Evolutionary conservation across 306 rosid species (phyloP), one percentile per base, ranked within the genome.

Genomic region (Pterocarpus macrocarpus): DNA sequence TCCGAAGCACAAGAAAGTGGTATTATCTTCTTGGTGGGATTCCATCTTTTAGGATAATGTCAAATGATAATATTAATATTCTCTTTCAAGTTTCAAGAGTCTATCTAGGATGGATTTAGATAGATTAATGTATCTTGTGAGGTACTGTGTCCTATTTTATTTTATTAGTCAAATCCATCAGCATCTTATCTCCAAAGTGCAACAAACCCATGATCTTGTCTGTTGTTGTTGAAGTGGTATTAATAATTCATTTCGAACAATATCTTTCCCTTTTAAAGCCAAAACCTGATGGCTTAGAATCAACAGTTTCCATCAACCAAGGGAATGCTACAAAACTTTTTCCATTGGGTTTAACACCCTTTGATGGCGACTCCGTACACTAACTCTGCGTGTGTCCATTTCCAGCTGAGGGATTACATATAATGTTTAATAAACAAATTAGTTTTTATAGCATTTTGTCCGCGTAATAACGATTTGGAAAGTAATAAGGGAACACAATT

Each of bases 201-300:
- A 83, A 73, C 83, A 83, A 88, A 81, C 86, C 45, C 41, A 74
- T 63, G 84, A 78, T 85, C 78, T 69, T 82, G 82, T 73, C 89
- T 83, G 89, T 71, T 52, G 89, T 82, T 82, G 75, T 58, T 35
- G 56, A 66, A 81, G 73, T 71, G 63, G 15, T 2, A 47, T 72
- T 72, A 81, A 76, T 64, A 80, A 85, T 78, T 62, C 41, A 78
- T 78, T 78, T 71, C 35, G 49, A 47, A 41, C 76, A 30, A 66
- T 44, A 70, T 11, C 7, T 73, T 44, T 50, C 33, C 69, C 35
- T 52, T 57, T 63, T 8, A 47, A 71, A 80, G 85, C 39, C 67
- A 80, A 77, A 80, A 57, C 80, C 75, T 87, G 90, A 79, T 87
- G 90, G 56, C 88, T 50, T 63, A 58, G 58, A 81, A 71, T 88